These are phyloP conservation scores for Ambrosiella cleistominuta DNA, from an alignment of 2,329 filamentous ascomycete species.

Conservation along the genomic window DNA sequence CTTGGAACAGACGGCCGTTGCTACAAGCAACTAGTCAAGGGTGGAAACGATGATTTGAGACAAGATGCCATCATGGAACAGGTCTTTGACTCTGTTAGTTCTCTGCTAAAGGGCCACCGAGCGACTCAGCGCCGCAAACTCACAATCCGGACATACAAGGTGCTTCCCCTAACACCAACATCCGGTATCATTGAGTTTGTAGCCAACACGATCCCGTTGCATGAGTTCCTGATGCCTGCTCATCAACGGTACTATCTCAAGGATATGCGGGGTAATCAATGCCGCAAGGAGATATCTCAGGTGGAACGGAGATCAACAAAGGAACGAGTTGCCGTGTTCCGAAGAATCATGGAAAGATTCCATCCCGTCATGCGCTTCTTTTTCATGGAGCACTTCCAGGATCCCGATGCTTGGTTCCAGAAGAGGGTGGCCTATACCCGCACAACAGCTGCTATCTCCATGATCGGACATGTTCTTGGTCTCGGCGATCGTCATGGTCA, in stretches of 20 bases:
- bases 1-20: constrained; percentile 57
- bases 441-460: constrained; percentile 85
- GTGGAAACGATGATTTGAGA: constrained; percentile 84
- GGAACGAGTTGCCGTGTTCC: constrained; percentile 52
- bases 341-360: constrained; percentile 62
- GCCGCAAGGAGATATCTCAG: constrained; percentile 60
- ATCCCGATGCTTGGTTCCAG: constrained; percentile 91
- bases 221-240: constrained; percentile 81
- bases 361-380: constrained; percentile 92
- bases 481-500: constrained; percentile 90
- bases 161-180: constrained; percentile 67
- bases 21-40: constrained; percentile 89
- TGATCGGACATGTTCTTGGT: constrained; percentile 82
- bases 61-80: constrained; percentile 99
- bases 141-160: constrained; percentile 91
- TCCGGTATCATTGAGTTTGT: constrained; percentile 97
- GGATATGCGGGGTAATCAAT: constrained; percentile 59
- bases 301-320: constrained; percentile 31
- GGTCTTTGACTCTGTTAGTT: constrained; percentile 90
- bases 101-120: constrained; percentile 69
- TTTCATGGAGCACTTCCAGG: constrained; percentile 84
- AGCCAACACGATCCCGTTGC: constrained; percentile 75
- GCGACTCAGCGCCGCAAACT: constrained; percentile 75
- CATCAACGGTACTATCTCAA: constrained; percentile 74
- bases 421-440: constrained; percentile 80